Percentiles rank a stretch among this genome's conserved stretches.
Evolutionary conservation across 1,139 yeast genomes (phyloP).

Genomic region (Suhomyces kunorum): DNA sequence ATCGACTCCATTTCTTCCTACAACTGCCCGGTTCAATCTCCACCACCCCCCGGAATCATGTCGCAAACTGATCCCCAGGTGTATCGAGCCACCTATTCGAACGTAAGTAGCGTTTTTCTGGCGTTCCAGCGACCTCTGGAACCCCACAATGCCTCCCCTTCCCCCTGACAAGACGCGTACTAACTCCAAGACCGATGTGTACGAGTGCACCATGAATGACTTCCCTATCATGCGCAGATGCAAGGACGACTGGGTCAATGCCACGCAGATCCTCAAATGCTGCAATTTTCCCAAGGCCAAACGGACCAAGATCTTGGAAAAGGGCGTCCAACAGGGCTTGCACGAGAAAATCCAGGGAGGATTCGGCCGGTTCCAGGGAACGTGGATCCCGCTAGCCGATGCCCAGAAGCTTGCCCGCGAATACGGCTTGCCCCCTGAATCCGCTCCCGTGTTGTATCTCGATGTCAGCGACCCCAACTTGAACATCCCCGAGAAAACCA

Average conservation of each 20-base stretch:
- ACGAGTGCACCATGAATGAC: conserved; percentile 76
- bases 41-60: conserved; percentile 5
- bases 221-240: conserved; percentile 93
- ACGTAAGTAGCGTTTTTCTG: conserved; percentile 17
- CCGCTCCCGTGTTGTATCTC: conserved; percentile 55
- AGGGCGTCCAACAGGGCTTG: conserved; percentile 81
- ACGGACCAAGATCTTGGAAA: conserved; percentile 86
- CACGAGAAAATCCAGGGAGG: conserved; percentile 98
- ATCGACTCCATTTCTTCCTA: conserved; percentile 7
- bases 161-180: conserved; percentile 11
- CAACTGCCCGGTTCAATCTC: neutral
- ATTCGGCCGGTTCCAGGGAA: conserved; percentile 95
- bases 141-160: too few relatives aligned
- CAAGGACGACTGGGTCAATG: conserved; percentile 92
- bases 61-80: conserved; percentile 18
- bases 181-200: conserved; percentile 55
- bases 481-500: conserved; percentile 48
- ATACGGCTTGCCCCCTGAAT: conserved; percentile 55
- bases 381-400: conserved; percentile 85
- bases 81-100: conserved; percentile 23
- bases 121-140: too few relatives aligned
- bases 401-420: conserved; percentile 56
- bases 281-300: conserved; percentile 95
- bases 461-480: conserved; percentile 51
- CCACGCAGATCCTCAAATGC: conserved; percentile 93